These are phyloP conservation scores for Saccharomycopsis oosterbeekiorum DNA, from an alignment of 805 yeast species.

Conservation along the genomic window DNA sequence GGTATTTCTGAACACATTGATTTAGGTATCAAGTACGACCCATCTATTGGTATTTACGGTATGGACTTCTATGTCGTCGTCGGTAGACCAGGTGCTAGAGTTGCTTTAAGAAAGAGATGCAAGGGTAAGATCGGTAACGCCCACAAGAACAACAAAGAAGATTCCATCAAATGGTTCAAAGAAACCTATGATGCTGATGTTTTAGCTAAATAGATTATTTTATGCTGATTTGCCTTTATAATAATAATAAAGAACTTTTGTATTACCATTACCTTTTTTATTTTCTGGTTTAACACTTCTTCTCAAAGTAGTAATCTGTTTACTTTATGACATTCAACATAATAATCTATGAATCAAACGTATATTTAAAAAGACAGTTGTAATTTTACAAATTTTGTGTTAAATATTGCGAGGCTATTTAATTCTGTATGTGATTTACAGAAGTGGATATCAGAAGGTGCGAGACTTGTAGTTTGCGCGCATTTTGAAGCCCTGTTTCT, in stretches of 20 bases:
- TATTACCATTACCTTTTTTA: not conserved
- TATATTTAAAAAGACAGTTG: not conserved
- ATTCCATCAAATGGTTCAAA: slow-evolving; percentile 97
- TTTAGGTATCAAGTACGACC: slow-evolving; percentile 99
- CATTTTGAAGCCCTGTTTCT: not conserved
- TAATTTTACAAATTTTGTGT: not conserved
- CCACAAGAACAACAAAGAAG: slow-evolving; percentile 89
- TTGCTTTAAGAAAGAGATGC: slow-evolving; percentile 97
- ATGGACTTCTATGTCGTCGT: slow-evolving; percentile 99
- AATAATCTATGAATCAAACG: not conserved
- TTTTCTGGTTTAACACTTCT: not conserved
- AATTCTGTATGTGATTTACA: too few relatives aligned
- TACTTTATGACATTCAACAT: not conserved
- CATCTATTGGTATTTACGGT: slow-evolving; percentile 99
- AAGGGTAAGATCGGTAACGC: slow-evolving; percentile 79
- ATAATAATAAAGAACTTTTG: not conserved
- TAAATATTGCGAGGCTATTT: not conserved
- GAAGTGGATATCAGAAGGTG: too few relatives aligned
- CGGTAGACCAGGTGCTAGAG: slow-evolving; percentile 99
- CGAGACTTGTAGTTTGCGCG: too few relatives aligned
- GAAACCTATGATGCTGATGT: slow-evolving; percentile 99
- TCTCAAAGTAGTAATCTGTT: slow-evolving; percentile 2
- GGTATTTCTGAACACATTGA: slow-evolving; percentile 99
- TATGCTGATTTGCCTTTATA: not conserved
- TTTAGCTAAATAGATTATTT: slow-evolving; percentile 52